Evolutionary conservation across 768 basidiomycete species (phyloP).

Genomic region (Phlegmacium glaucopus): DNA sequence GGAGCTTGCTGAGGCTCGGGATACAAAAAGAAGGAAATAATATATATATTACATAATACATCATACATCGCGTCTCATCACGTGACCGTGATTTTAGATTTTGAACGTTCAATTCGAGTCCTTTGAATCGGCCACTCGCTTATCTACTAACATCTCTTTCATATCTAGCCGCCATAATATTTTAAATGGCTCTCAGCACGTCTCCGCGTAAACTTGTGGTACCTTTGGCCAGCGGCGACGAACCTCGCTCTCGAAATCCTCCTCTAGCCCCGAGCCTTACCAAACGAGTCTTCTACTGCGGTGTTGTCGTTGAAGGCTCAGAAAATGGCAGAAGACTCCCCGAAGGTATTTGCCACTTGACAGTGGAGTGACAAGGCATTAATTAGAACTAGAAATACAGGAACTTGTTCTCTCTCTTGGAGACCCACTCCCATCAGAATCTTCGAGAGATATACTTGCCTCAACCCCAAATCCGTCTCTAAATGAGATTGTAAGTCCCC

Average conservation of each 20-base stretch:
- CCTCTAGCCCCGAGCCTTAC: slow-evolving; percentile 47
- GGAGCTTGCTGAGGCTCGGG: slow-evolving; percentile 25
- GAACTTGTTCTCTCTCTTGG: slow-evolving; percentile 78
- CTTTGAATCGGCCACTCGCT: slow-evolving; percentile 6
- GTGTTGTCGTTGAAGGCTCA: slow-evolving; percentile 84
- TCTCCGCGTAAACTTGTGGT: slow-evolving; percentile 70
- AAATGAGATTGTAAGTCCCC: slow-evolving; percentile 40
- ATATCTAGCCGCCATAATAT: background rate
- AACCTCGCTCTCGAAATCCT: slow-evolving; percentile 41
- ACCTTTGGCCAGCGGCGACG: slow-evolving; percentile 70
- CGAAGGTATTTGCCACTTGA: slow-evolving; percentile 45
- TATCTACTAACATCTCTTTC: slow-evolving; percentile 4
- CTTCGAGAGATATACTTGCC: slow-evolving; percentile 46
- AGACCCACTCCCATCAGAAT: slow-evolving; percentile 52
- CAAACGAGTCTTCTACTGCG: slow-evolving; percentile 84
- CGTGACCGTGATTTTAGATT: slow-evolving; percentile 26
- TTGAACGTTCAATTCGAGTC: slow-evolving; percentile 18
- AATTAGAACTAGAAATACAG: slow-evolving; percentile 57
- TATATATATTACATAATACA: background rate
- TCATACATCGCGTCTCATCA: slow-evolving; percentile 14
- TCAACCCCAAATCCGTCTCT: slow-evolving; percentile 36
- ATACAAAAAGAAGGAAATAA: slow-evolving; percentile 14
- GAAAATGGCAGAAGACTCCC: slow-evolving; percentile 66
- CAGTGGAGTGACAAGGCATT: slow-evolving; percentile 1
- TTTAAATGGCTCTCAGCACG: slow-evolving; percentile 56